phyloP scores from a whole-genome alignment of 1,284 basidiomycete species.

The Irpex sp. region DNA sequence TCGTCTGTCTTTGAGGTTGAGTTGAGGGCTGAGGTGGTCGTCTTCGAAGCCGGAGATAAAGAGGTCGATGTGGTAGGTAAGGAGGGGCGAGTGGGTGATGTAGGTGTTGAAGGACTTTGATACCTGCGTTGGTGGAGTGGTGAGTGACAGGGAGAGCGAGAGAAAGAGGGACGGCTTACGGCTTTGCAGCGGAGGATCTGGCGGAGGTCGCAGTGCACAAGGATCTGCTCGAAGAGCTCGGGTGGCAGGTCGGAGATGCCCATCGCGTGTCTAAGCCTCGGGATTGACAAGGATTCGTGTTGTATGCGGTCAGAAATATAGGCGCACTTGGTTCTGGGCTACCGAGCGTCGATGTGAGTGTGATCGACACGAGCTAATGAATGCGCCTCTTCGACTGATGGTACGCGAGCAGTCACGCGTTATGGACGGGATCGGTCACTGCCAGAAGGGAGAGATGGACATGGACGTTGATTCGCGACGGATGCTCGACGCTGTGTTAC shows the following conservation, averaged over 20 bases:
- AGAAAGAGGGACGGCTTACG: background rate
- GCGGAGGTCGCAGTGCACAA: background rate
- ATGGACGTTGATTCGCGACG: too few species aligned
- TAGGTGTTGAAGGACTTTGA: background rate
- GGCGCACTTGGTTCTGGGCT: too few species aligned
- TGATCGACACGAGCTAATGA: too few species aligned
- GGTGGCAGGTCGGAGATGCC: background rate
- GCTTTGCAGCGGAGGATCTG: background rate
- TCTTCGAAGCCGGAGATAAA: background rate
- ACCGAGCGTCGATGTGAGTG: too few species aligned
- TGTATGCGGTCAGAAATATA: too few species aligned
- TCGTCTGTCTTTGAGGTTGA: background rate
- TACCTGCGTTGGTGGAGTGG: background rate
- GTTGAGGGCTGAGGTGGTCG: background rate
- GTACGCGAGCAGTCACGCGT: too few species aligned
- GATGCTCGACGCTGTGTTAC: too few species aligned
- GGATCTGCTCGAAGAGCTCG: background rate
- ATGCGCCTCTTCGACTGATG: too few species aligned
- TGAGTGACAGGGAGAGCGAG: background rate
- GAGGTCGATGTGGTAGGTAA: background rate
- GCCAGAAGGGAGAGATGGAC: too few species aligned
- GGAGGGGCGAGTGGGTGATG: background rate
- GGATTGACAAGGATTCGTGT: too few species aligned
- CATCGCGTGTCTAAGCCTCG: too few species aligned
- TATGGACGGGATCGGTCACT: too few species aligned